These are phyloP conservation scores for Fusarium pilosicola DNA, from an alignment of 2,329 filamentous ascomycete genomes.

Conservation along the genomic window DNA sequence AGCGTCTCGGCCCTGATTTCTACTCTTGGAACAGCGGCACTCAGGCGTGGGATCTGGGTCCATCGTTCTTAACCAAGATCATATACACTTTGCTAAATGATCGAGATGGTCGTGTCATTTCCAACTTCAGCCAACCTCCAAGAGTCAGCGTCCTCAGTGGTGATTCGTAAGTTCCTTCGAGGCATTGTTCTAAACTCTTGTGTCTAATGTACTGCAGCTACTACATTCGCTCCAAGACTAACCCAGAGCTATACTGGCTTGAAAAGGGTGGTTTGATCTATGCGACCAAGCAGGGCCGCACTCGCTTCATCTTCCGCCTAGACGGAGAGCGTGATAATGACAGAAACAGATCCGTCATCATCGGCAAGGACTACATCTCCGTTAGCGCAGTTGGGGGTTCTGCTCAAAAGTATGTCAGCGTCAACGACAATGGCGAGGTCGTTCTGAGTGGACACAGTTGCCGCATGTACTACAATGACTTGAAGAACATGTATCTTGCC, in stretches of 20 bases:
- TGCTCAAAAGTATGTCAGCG: neutral
- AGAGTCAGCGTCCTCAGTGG: neutral
- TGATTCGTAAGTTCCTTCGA: neutral
- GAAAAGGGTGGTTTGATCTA: neutral
- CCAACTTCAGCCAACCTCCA: neutral
- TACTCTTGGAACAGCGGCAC: neutral
- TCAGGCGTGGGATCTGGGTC: neutral
- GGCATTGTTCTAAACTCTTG: neutral
- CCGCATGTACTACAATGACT: conserved; percentile 2
- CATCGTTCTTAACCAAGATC: neutral
- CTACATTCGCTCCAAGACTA: conserved; percentile 16
- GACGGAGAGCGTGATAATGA: neutral
- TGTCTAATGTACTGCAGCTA: neutral
- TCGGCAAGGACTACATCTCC: neutral
- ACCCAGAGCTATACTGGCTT: neutral
- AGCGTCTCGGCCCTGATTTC: neutral
- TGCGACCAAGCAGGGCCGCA: neutral
- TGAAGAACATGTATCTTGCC: conserved; percentile 4
- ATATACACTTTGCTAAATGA: neutral
- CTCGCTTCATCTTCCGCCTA: neutral
- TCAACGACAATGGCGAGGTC: neutral
- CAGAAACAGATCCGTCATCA: neutral
- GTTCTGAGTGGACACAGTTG: neutral
- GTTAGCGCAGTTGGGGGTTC: neutral
- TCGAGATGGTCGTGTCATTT: neutral